These are phyloP conservation scores for Royoungia palumana DNA, from an alignment of 768 basidiomycete genomes.

Conservation along the genomic window DNA sequence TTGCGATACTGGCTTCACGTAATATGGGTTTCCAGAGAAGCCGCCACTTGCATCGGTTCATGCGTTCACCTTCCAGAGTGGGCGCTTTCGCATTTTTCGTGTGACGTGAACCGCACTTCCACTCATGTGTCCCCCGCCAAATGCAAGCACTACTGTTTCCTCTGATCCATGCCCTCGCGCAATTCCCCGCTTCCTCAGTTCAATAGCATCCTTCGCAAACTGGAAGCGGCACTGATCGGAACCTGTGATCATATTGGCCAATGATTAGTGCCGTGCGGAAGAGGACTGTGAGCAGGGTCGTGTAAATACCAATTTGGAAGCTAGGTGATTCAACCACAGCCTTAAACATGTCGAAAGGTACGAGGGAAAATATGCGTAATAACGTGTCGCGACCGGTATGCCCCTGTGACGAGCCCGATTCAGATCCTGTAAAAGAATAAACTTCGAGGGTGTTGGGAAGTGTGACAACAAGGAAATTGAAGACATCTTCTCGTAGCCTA, in stretches of 20 bases:
- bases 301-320: conserved; percentile 67
- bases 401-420: conserved; percentile 36
- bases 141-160: conserved; percentile 90
- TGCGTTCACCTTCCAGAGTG: conserved; percentile 78
- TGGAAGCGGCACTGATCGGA: conserved; percentile 86
- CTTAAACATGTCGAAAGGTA: conserved; percentile 89
- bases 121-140: conserved; percentile 66
- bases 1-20: conserved; percentile 25
- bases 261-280: not conserved
- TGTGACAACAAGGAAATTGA: conserved; percentile 72
- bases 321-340: conserved; percentile 72
- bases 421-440: conserved; percentile 38
- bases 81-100: conserved; percentile 80
- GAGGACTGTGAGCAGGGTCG: conserved; percentile 6
- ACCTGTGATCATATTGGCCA: conserved; percentile 41
- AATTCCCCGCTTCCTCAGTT: conserved; percentile 75
- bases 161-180: conserved; percentile 68
- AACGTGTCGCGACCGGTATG: conserved; percentile 61
- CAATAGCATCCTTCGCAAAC: conserved; percentile 89
- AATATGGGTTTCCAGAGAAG: conserved; percentile 22
- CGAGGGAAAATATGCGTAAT: conserved; percentile 69
- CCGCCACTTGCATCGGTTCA: conserved; percentile 39
- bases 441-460: conserved; percentile 67
- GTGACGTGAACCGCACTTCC: conserved; percentile 84
- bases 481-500: conserved; percentile 69